Base-by-base conservation (phyloP, 2,329 filamentous ascomycete species). In the Microcera coccophila region DNA sequence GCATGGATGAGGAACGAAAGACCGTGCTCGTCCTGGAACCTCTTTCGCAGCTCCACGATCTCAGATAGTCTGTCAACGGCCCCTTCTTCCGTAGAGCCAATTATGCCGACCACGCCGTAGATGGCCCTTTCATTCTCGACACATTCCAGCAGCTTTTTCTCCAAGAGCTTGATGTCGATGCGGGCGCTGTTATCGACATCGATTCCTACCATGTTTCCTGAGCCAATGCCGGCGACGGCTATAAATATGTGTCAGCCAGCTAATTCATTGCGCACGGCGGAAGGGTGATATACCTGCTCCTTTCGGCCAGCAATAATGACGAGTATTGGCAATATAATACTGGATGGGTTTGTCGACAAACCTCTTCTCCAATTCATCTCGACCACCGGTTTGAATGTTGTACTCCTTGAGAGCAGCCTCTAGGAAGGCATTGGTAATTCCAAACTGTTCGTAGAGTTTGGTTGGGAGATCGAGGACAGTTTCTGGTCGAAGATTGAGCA, bases 281-380 rank as follows among this genome's bases (percentile, higher is more conserved):
- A 20, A 10, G 19, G 14, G 9, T 37, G 0, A 55, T 65, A 48
- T 42, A 73, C 71, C 71, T n/a, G 56, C 66, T 36, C 63, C 64
- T 41, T 75, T 75, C 0, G 70, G 71, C 72, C 72, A 75, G 0
- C 69, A 73, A 47, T 75, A 75, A 47, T 74, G 72, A 1, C 64
- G 56, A 2, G 70, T 73, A 9, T 57, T 66, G n/a, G 61, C 53
- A 4, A 73, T 44, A 41, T 72, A 60, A 34, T 66, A 69, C 39
- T 65, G 56, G 2, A 48, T 50, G 0, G 64, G 63, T 16, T 65
- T 60, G 1, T 47, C 39, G 2, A 67, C 41, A 31, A 62, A 69
- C 12, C 61, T 43, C 4, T 50, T 52, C 42, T 72, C 68, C 1
- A 73, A 51, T 1, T 42, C 36, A 5, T 65, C 64, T 9, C 69